Percentiles rank a stretch among this genome's conserved stretches.
phyloP scores from a whole-genome alignment of 805 yeast species.

The Allodekkera sacchari region DNA sequence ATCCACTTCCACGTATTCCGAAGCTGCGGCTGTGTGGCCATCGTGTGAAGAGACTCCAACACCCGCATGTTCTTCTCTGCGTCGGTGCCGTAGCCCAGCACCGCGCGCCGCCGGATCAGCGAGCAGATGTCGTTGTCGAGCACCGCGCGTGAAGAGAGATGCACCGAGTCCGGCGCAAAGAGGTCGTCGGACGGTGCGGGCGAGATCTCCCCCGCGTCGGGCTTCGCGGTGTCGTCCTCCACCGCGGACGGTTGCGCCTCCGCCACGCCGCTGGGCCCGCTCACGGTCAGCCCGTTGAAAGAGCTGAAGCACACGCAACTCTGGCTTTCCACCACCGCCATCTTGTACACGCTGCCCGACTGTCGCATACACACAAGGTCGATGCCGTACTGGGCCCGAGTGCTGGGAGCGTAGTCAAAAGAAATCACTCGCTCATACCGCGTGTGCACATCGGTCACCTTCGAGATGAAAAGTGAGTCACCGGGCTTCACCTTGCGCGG shows the following conservation, averaged over 20 bases:
- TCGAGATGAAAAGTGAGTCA: constrained; percentile 64
- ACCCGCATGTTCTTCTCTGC: constrained; percentile 55
- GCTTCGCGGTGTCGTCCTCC: neutral
- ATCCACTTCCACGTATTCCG: constrained; percentile 92
- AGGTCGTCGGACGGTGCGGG: neutral
- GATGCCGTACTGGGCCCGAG: constrained; percentile 40
- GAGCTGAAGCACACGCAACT: constrained; percentile 59
- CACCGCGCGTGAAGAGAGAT: constrained; percentile 24
- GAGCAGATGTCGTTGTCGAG: constrained; percentile 67
- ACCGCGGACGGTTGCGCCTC: neutral
- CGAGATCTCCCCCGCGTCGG: neutral
- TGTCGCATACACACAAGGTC: constrained; percentile 83
- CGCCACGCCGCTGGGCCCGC: constrained; percentile 44
- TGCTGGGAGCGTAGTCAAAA: constrained; percentile 70
- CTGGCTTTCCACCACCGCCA: constrained; percentile 64
- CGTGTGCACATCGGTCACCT: constrained; percentile 66
- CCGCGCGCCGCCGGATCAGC: constrained; percentile 64
- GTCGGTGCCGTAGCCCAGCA: constrained; percentile 62
- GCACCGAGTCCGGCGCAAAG: constrained; percentile 3
- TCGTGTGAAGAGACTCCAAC: constrained; percentile 40
- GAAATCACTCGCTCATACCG: constrained; percentile 77
- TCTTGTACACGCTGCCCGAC: constrained; percentile 78
- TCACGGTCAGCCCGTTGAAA: constrained; percentile 52
- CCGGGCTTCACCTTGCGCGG: constrained; percentile 17
- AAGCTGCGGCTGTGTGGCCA: constrained; percentile 48